These are phyloP conservation scores for Aspergillus tamarii DNA, from an alignment of 2,329 filamentous ascomycete genomes.

Conservation along the genomic window DNA sequence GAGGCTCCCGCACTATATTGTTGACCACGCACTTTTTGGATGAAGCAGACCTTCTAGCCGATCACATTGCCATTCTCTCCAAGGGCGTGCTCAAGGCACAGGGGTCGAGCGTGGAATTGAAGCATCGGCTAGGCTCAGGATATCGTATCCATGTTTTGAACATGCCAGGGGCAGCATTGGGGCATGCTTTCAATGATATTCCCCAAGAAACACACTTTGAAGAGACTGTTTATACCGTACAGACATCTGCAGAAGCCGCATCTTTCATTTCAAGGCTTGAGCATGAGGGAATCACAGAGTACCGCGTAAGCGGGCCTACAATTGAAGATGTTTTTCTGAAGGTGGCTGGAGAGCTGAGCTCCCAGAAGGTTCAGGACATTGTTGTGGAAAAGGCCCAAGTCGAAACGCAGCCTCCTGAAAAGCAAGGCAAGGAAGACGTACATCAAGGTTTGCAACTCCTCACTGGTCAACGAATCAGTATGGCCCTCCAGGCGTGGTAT, in stretches of 20 bases:
- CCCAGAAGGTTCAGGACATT: constrained; percentile 12
- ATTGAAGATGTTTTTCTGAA: constrained; percentile 92
- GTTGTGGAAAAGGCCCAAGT: constrained; percentile 18
- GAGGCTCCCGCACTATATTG: constrained; percentile 79
- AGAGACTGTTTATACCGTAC: constrained; percentile 71
- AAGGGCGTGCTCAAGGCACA: constrained; percentile 80
- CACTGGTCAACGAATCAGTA: constrained; percentile 70
- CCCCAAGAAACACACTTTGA: constrained; percentile 66
- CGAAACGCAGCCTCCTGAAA: constrained; percentile 16
- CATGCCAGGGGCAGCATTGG: constrained; percentile 49
- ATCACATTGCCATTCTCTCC: constrained; percentile 85
- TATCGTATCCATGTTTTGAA: constrained; percentile 79
- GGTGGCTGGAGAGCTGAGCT: constrained; percentile 75
- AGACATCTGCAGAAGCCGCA: constrained; percentile 71
- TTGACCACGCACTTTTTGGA: constrained; percentile 93
- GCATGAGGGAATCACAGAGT: constrained; percentile 68
- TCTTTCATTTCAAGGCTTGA: constrained; percentile 72
- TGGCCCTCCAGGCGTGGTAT: constrained; percentile 70
- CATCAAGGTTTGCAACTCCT: constrained; percentile 52
- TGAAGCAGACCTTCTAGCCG: constrained; percentile 85
- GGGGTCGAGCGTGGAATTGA: constrained; percentile 83
- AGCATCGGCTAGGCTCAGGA: constrained; percentile 78
- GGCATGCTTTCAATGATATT: constrained; percentile 57
- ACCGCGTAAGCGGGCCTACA: constrained; percentile 83
- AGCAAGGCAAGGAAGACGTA: constrained; percentile 17